phyloP scores from a whole-genome alignment of 1,284 basidiomycete genomes.

The Phaffia rhodozyma region DNA sequence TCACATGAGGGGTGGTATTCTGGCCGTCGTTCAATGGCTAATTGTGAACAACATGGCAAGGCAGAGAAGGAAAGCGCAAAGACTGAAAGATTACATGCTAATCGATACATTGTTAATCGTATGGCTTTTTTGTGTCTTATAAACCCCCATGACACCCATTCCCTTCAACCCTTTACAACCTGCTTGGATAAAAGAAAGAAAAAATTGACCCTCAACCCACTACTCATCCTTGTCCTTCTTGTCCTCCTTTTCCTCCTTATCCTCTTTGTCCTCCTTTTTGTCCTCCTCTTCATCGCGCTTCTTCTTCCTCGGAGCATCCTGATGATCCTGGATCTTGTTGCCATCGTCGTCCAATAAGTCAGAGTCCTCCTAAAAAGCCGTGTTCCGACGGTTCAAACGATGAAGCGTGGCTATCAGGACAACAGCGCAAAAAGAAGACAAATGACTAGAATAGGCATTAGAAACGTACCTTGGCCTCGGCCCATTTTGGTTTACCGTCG shows the following conservation, averaged over 20 bases:
- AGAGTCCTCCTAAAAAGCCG: neutral
- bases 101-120: no score
- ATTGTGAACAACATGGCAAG: no score
- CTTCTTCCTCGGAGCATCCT: conserved; percentile 17
- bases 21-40: no score
- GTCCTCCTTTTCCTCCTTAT: conserved; percentile 4
- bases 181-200: no score
- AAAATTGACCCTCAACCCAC: neutral
- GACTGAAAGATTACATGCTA: no score
- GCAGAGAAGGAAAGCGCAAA: no score
- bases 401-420: neutral
- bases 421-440: neutral
- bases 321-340: conserved; percentile 16
- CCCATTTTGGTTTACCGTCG: conserved; percentile 17
- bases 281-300: conserved; percentile 14
- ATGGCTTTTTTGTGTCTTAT: no score
- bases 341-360: conserved; percentile 16
- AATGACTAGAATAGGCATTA: neutral
- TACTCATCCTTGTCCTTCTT: conserved; percentile 11
- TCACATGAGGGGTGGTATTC: no score
- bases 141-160: no score
- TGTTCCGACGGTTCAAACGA: neutral
- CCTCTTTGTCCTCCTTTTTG: conserved; percentile 14
- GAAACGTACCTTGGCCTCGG: conserved; percentile 11
- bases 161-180: no score